Evolutionary conservation across 805 yeast genomes (phyloP).

Genomic region (Candida maris): DNA sequence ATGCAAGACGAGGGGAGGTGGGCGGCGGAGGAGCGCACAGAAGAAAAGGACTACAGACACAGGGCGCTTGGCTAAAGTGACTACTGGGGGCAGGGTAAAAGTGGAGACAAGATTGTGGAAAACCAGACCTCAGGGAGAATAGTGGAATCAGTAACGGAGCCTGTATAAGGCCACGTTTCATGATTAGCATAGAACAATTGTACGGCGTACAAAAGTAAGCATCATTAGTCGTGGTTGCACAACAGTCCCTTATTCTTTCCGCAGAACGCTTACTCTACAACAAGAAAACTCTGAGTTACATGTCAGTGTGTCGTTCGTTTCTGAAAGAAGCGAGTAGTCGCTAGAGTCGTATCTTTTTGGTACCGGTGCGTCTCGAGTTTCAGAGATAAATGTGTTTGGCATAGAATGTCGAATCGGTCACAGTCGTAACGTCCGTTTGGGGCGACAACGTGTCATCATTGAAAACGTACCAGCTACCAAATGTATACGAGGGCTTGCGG

Average conservation of each 20-base stretch:
- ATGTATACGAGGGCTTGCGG: neutral
- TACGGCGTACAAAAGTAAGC: conserved; percentile 27
- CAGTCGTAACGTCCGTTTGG: conserved; percentile 58
- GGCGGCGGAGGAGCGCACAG: no score
- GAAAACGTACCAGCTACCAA: conserved; percentile 2
- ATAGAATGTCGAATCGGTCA: conserved; percentile 61
- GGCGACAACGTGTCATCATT: conserved; percentile 73
- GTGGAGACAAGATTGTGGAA: no score
- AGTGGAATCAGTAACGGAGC: conserved; percentile 11
- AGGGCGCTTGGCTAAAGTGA: no score
- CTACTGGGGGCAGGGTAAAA: no score
- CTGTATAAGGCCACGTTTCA: conserved; percentile 33
- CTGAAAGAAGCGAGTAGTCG: no score
- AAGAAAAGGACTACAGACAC: no score
- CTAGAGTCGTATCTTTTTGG: no score
- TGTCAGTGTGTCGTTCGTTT: no score
- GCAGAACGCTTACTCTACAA: neutral
- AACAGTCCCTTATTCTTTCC: conserved; percentile 13
- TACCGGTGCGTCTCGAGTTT: conserved; percentile 15
- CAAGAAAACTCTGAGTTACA: no score
- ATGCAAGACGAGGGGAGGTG: no score
- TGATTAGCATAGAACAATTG: conserved; percentile 55
- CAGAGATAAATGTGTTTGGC: conserved; percentile 73
- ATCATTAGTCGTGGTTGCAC: conserved; percentile 50
- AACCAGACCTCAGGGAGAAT: conserved; percentile 4